A percentile compares a stretch with the other conserved stretches of the same genome.
Conservation (phyloP, 2,329 filamentous ascomycete genomes). For the Pseudogymnoascus sp. region DNA sequence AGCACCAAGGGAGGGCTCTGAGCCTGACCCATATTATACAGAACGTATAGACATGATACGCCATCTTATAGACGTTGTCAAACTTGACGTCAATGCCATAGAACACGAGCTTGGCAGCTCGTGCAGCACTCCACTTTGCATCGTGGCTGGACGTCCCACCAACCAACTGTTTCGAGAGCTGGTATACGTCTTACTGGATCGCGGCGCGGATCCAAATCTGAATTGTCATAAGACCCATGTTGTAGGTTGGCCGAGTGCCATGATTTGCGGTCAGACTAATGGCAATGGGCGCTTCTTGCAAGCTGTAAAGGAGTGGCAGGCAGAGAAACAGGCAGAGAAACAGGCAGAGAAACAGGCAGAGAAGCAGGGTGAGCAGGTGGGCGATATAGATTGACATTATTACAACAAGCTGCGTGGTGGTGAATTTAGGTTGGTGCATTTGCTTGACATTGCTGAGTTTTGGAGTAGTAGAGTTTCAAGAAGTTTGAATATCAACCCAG, state of each 20-base stretch:
- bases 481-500: too few relatives aligned
- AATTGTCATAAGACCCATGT: background rate
- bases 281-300: background rate
- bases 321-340: background rate
- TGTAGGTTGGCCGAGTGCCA: background rate
- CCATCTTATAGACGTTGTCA: conserved; percentile 11
- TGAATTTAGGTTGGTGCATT: background rate
- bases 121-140: conserved; percentile 11
- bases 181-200: conserved; percentile 10
- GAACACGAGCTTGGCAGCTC: background rate
- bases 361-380: background rate
- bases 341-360: background rate
- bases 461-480: too few relatives aligned
- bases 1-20: background rate
- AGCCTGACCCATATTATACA: background rate
- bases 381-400: background rate
- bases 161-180: background rate
- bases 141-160: background rate
- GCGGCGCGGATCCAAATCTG: conserved; percentile 12
- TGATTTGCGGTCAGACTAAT: background rate
- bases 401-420: background rate
- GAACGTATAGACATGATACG: conserved; percentile 12
- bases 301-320: background rate
- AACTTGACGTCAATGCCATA: conserved; percentile 12
- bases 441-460: background rate